phyloP scores from a whole-genome alignment of 345 rosid species.

The Lumnitzera littorea region DNA sequence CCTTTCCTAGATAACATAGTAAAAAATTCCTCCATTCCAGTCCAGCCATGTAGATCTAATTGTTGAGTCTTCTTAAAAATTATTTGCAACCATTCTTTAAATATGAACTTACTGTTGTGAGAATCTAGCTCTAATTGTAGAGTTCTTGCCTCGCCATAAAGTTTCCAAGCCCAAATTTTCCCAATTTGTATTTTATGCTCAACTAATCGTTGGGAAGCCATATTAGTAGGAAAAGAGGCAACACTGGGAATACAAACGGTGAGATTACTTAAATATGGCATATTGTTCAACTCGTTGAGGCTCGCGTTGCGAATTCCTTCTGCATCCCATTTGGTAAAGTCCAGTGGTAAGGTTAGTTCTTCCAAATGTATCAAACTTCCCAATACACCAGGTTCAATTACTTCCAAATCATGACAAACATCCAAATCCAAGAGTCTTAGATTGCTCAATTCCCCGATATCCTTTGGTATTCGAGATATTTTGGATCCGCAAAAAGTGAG shows the following conservation, averaged over 20 bases:
- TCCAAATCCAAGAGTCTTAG: constrained; percentile 13
- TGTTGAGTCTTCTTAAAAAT: background rate
- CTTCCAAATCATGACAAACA: background rate
- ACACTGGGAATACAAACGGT: constrained; percentile 4
- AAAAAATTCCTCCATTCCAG: background rate
- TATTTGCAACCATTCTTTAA: background rate
- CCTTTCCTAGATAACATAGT: background rate
- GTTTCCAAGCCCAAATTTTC: background rate
- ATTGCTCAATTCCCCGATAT: constrained; percentile 10
- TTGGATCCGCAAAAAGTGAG: constrained; percentile 8
- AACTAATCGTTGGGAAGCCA: background rate
- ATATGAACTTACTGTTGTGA: too few species aligned
- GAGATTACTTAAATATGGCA: constrained; percentile 4
- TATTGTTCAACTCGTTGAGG: constrained; percentile 16
- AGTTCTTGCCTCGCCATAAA: background rate
- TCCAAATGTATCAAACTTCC: constrained; percentile 19
- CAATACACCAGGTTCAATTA: constrained; percentile 11
- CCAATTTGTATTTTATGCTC: background rate
- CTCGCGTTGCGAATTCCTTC: background rate
- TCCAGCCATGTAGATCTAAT: background rate
- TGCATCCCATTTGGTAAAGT: constrained; percentile 15
- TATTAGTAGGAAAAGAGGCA: background rate
- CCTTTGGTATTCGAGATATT: constrained; percentile 13
- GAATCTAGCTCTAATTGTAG: constrained; percentile 3
- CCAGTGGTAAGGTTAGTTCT: constrained; percentile 14